Conservation (phyloP, 345 rosid species). For the Fremontodendron californicum region DNA sequence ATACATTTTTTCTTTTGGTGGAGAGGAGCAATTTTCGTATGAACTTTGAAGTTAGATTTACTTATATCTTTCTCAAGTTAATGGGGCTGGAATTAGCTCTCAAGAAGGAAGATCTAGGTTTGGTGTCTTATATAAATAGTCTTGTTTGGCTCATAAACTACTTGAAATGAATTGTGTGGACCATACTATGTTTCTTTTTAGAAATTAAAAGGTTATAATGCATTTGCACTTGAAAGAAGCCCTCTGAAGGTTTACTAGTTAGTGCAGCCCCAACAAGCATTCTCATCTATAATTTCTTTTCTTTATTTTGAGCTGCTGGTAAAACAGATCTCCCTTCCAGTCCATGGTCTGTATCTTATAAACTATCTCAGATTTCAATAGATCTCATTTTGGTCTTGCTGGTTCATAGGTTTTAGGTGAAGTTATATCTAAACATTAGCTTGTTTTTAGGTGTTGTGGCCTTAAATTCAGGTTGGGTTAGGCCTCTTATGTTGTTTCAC, state of each 20-base stretch:
- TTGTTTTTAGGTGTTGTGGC: not conserved
- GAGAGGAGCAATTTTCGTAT: not conserved
- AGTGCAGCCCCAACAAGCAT: not conserved
- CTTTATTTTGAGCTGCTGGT: not conserved
- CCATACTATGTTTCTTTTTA: not conserved
- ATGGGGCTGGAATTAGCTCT: not conserved
- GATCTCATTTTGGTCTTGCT: not conserved
- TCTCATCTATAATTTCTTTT: not conserved
- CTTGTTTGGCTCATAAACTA: not conserved
- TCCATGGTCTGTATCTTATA: not conserved
- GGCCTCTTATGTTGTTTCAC: not conserved
- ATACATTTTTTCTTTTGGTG: not conserved
- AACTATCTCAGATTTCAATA: not conserved
- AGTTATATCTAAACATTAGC: not conserved
- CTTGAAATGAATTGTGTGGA: not conserved
- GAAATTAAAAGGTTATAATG: not conserved
- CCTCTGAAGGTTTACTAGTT: not conserved
- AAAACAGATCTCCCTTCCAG: not conserved
- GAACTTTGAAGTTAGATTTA: not conserved
- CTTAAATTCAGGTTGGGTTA: not conserved
- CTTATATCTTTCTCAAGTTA: not conserved
- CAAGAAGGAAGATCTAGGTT: not conserved
- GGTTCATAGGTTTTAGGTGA: not conserved
- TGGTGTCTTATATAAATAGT: not conserved
- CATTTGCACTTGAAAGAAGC: not conserved